These are phyloP conservation scores for Hymenoscyphus repandus DNA, from an alignment of 2,329 filamentous ascomycete species.

Conservation along the genomic window DNA sequence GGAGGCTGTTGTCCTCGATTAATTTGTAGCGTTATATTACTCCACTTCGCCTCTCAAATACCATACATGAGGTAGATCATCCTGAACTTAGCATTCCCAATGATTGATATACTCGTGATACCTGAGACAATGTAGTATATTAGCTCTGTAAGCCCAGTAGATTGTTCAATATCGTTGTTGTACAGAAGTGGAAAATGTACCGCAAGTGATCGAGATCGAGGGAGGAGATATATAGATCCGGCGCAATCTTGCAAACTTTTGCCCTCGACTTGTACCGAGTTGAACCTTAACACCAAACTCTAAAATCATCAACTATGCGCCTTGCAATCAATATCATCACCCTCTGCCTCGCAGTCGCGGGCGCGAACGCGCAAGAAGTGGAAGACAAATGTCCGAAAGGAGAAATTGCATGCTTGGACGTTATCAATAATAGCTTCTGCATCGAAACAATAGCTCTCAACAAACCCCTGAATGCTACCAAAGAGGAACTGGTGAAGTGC, in stretches of 20 bases:
- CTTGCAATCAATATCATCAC: constrained; percentile 1
- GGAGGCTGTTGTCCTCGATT: background rate
- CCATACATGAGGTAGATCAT: no score
- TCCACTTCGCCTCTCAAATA: no score
- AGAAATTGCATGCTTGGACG: constrained; percentile 5
- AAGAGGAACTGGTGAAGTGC: constrained; percentile 11
- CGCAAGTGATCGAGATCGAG: no score
- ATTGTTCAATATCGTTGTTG: no score
- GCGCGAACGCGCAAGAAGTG: background rate
- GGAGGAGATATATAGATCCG: no score
- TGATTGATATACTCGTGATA: no score
- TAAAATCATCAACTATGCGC: constrained; percentile 1
- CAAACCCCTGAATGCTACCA: constrained; percentile 2
- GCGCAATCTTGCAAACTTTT: background rate
- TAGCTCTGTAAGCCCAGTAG: no score
- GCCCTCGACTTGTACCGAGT: background rate
- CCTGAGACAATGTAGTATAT: no score
- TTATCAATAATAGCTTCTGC: constrained; percentile 10
- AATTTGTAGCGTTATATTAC: background rate
- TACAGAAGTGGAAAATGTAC: no score
- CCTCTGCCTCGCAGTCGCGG: constrained; percentile 2
- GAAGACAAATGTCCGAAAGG: constrained; percentile 3
- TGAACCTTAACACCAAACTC: background rate
- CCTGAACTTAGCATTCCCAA: no score
- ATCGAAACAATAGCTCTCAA: constrained; percentile 10